Base-by-base conservation (phyloP, 805 yeast genomes). In the Barnettozyma botsteinii region DNA sequence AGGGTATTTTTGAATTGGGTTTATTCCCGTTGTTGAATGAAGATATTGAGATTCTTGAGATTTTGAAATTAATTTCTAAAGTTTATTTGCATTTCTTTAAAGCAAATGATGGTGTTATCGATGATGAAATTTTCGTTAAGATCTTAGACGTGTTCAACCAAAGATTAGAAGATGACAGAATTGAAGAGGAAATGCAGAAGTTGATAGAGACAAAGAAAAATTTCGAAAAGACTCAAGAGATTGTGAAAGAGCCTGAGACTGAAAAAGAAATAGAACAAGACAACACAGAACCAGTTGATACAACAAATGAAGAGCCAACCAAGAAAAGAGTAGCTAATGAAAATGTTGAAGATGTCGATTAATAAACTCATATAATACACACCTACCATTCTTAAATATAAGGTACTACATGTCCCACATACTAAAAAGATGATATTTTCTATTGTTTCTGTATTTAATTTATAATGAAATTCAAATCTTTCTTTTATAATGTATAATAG, bases 11-110 rank as follows among this genome's bases (percentile, higher is more conserved):
- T 46, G 88, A 83, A 33, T 72, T 72, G 30, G 91, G 89, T 1
- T 66, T 91, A 27, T 73, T 87, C 55, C 88, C 96, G 12, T 66
- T 86, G 35, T 64, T 86, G 25, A 68, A 74, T 20, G 85, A 80
- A 45, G 67, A 85, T 24, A 67, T 82, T 40, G 81, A 93, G 0
- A 80, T 87, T 37, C 66, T 72, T 37, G 87, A 81, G 44, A 77
- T 84, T 1, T 67, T 93, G 40, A 68, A 76, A 11, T 60, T 85
- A 35, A 68, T 83, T 10, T 79, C 94, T 41, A 84, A 83, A 53
- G 68, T 73, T n/a, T 79, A 75, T 48, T 46, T 78, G 31, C 74
- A 70, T 33, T 72, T 73, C 46, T 66, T 71, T 31, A 61, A 61
- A 29, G 35, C 54, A 10, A 63, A 61, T 6, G 50, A 54, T 11